Evolutionary conservation across 108 stramenopile genomes (phyloP).

Genomic region (Conticribra guillardii): DNA sequence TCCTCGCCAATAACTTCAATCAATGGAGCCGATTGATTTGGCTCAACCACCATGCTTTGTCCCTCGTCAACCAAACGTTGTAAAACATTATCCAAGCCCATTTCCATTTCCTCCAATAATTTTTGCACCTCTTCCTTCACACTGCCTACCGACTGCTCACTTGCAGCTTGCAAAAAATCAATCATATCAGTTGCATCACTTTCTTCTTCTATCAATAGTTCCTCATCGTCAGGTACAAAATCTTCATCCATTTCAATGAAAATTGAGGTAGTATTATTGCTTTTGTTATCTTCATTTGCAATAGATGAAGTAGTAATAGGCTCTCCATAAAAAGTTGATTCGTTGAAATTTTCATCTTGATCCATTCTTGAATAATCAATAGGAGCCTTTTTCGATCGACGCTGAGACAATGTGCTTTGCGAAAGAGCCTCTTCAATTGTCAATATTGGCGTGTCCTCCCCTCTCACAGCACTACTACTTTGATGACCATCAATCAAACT

Average conservation of each 20-base stretch:
- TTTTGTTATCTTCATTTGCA: neutral
- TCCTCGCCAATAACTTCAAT: neutral
- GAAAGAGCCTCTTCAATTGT: slow-evolving; percentile 71
- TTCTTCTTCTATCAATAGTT: slow-evolving; percentile 60
- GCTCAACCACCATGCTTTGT: neutral
- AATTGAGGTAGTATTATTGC: neutral
- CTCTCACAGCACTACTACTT: slow-evolving; percentile 5
- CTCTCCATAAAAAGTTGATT: slow-evolving; percentile 35
- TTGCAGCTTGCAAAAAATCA: slow-evolving; percentile 1
- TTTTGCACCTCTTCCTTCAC: slow-evolving; percentile 48
- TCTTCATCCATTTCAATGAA: slow-evolving; percentile 11
- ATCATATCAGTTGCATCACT: slow-evolving; percentile 24
- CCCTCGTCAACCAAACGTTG: slow-evolving; percentile 47
- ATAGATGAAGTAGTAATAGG: slow-evolving; percentile 39
- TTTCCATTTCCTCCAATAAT: slow-evolving; percentile 58
- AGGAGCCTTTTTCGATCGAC: neutral
- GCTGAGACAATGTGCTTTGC: neutral
- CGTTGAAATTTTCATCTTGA: slow-evolving; percentile 11
- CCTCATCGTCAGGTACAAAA: slow-evolving; percentile 48
- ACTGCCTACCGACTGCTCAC: slow-evolving; percentile 1
- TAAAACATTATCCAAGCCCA: slow-evolving; percentile 60
- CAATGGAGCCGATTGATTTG: neutral
- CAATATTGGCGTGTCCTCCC: slow-evolving; percentile 20
- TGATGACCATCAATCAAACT: slow-evolving; percentile 16
- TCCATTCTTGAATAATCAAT: slow-evolving; percentile 17